Evolutionary conservation across 1,139 yeast species (phyloP).

Genomic region (Geotrichum bryndzae): DNA sequence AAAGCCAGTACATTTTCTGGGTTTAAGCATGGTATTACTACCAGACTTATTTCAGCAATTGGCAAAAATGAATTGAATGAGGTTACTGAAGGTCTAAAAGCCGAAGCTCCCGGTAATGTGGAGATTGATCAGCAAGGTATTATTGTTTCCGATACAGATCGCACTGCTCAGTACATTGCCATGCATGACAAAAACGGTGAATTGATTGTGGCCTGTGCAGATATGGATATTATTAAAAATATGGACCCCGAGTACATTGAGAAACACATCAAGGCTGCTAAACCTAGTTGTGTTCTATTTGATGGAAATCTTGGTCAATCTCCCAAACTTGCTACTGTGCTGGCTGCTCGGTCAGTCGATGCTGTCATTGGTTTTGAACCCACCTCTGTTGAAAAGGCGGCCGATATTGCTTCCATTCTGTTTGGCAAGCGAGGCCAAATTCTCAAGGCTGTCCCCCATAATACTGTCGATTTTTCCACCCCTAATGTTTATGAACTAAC

Average conservation of each 20-base stretch:
- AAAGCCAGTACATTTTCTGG: conserved; percentile 42
- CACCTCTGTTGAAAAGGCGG: conserved; percentile 62
- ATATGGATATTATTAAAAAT: conserved; percentile 64
- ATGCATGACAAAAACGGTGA: conserved; percentile 59
- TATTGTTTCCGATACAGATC: conserved; percentile 24
- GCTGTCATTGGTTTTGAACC: conserved; percentile 60
- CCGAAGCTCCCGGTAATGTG: conserved; percentile 27
- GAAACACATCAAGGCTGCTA: conserved; percentile 25
- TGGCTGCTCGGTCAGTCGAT: conserved; percentile 22
- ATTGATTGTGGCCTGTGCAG: conserved; percentile 72
- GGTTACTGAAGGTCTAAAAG: conserved; percentile 38
- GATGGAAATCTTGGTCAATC: conserved; percentile 62
- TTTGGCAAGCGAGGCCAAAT: conserved; percentile 18
- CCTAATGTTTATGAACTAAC: conserved; percentile 65
- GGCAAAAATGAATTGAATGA: conserved; percentile 54
- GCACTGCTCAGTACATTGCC: conserved; percentile 70
- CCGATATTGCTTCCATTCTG: conserved; percentile 25
- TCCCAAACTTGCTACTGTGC: conserved; percentile 41
- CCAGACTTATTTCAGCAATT: conserved; percentile 53
- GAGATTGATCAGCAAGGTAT: conserved; percentile 43
- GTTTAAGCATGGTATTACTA: conserved; percentile 23
- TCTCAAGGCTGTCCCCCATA: conserved; percentile 33
- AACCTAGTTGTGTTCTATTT: conserved; percentile 44
- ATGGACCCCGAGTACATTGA: conserved; percentile 42
- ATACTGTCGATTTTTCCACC: conserved; percentile 45